phyloP scores from a whole-genome alignment of 768 basidiomycete genomes.

The Saitozyma podzolica region DNA sequence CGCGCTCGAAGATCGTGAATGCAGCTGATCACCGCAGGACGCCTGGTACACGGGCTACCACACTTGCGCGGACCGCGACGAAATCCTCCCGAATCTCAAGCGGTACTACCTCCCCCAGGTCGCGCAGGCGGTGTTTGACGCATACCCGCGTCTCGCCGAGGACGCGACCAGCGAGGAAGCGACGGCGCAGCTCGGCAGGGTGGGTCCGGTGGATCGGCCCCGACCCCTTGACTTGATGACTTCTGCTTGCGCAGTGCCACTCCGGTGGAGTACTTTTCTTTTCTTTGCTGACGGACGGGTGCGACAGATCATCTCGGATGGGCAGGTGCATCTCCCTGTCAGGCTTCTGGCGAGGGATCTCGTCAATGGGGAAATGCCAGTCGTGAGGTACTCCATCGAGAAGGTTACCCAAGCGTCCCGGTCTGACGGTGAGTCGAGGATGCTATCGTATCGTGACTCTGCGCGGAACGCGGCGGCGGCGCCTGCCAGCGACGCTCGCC shows the following conservation, averaged over 20 bases:
- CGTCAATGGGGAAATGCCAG: constrained; percentile 61
- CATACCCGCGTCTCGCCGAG: constrained; percentile 56
- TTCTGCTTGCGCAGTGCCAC: background rate
- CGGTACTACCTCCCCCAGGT: constrained; percentile 63
- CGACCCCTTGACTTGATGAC: background rate
- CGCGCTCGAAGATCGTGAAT: too few species aligned
- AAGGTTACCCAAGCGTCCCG: constrained; percentile 68
- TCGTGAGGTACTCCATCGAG: constrained; percentile 67
- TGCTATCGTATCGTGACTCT: too few species aligned
- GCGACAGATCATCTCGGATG: constrained; percentile 33
- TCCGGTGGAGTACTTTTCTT: too few species aligned
- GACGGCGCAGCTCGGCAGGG: constrained; percentile 59
- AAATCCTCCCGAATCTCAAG: constrained; percentile 63
- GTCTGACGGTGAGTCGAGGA: constrained; percentile 57
- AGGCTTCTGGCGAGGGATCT: constrained; percentile 66
- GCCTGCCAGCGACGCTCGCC: too few species aligned
- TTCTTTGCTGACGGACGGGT: too few species aligned
- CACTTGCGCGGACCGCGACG: constrained; percentile 34
- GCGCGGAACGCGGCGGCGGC: too few species aligned
- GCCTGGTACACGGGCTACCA: too few species aligned
- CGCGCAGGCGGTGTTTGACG: constrained; percentile 56
- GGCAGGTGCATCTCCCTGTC: constrained; percentile 64
- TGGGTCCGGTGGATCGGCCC: background rate
- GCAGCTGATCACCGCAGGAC: too few species aligned
- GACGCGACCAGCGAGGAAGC: constrained; percentile 56